Evolutionary conservation across 306 rosid genomes (phyloP), one percentile per base, ranked within the genome.

Genomic region (Abrus pulchellus): DNA sequence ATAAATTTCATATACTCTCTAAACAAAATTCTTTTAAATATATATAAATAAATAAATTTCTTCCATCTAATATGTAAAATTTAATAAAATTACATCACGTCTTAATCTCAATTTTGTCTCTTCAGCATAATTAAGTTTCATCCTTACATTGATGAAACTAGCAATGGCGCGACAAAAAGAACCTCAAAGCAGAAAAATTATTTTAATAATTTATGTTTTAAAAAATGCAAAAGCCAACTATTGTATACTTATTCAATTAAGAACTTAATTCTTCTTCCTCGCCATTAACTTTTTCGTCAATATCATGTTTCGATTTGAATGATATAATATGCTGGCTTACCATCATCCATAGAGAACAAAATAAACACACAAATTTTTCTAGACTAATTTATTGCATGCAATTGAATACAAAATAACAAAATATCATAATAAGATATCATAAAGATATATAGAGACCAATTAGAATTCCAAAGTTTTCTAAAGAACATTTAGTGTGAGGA

Each of bases 261-360:
- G 72, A 28, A 29, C 6, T 65, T 65, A 41, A 4, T 64, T 8
- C 32, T 63, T 63, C 68, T 64, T n/a, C 48, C 69, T 36, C 13
- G 4, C 6, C 3, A 66, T 34, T 66, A 32, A 66, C 53, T 4
- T 66, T 7, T 40, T 14, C 13, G 3, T n/a, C 9, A 13, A 8
- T 59, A 59, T 59, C 38, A 14, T 32, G 55, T 7, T 28, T 27
- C 27, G 45, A 45, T 38, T 34, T 38, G 20, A 20, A 20, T 20
- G 20, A 20, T 20, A 20, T 20, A 38, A 12, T 7, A 5, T 49
- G 65, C 73, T n/a, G 29, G 57, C 78, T 62, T 50, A 69, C 59
- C 65, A 70, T 33, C 50, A 69, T 11, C 40, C 73, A 64, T 27
- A 13, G 27, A 72, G 49, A 73, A 53, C 47, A 83, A 63, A n/a